Evolutionary conservation across 495 filamentous ascomycete genomes (phyloP).

Genomic region (Penicillium soppii): DNA sequence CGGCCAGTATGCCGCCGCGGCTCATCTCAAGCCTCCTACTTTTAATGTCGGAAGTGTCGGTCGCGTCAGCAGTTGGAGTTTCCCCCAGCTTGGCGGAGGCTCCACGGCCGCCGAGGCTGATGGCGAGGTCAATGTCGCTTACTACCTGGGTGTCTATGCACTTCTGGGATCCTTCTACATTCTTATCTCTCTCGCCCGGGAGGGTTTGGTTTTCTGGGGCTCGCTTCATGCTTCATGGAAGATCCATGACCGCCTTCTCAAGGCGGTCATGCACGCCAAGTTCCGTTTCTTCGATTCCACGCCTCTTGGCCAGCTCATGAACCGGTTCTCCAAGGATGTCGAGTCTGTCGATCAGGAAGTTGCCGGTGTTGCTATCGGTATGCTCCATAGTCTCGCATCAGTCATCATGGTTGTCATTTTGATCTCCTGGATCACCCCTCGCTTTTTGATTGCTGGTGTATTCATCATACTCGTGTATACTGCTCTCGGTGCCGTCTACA

Average conservation of each 20-base stretch:
- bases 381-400: slow-evolving; percentile 64
- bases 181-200: slow-evolving; percentile 70
- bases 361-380: slow-evolving; percentile 81
- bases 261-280: slow-evolving; percentile 78
- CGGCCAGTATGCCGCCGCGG: slow-evolving; percentile 40
- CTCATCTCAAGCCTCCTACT: slow-evolving; percentile 40
- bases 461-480: slow-evolving; percentile 85
- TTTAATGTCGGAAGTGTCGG: slow-evolving; percentile 43
- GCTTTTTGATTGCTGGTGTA: slow-evolving; percentile 82
- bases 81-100: slow-evolving; percentile 28
- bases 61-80: slow-evolving; percentile 29
- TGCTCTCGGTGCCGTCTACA: slow-evolving; percentile 81
- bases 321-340: slow-evolving; percentile 96
- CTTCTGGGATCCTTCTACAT: slow-evolving; percentile 74
- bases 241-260: slow-evolving; percentile 78
- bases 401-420: slow-evolving; percentile 87
- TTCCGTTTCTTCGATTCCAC: slow-evolving; percentile 99
- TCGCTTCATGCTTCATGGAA: slow-evolving; percentile 84
- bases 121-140: slow-evolving; percentile 69
- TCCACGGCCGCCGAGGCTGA: slow-evolving; percentile 16
- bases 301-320: slow-evolving; percentile 95
- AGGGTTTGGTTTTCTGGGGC: slow-evolving; percentile 87
- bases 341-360: slow-evolving; percentile 96
- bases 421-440: slow-evolving; percentile 91
- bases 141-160: slow-evolving; percentile 84